Base-by-base conservation (phyloP, 164 flowering plant genomes). In the Umbellularia californica region DNA sequence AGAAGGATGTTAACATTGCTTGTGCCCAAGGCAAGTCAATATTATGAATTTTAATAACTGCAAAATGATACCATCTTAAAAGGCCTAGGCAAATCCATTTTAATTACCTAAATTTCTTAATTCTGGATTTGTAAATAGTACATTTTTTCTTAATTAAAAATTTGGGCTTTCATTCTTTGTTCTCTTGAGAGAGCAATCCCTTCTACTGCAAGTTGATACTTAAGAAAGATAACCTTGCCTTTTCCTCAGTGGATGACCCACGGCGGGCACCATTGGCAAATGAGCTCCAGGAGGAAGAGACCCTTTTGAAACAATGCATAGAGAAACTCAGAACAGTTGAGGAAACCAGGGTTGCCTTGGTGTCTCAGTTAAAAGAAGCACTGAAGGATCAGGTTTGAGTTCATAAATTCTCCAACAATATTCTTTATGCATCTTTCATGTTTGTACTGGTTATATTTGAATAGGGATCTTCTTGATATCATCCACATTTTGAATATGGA, bases 251-350 rank as follows among this genome's bases (percentile, higher is more conserved):
- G 50, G 90, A 90, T 72, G 92, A 95, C 79, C 92, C 97, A 70
- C 84, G 83, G 75, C 81, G 92, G 23, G 83, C 86, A 74, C 77
- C 81, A 62, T 83, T 95, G 76, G 82, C 91, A 25, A 85, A 84
- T 74, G 92, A 92, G 77, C 81, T 95, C 70, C 90, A 87, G 81
- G 96, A 90, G 74, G 90, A 93, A 72, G 98, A 93, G 77, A 85
- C 76, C 72, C 9, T 79, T 79, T 78, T 95, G 80, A 90, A 88
- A 63, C 84, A 88, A 72, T 86, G 92, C 72, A 82, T 95, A 72
- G 97, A 93, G 79, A 92, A 93, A 81, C 96, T 95, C 68, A 86
- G 90, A 83, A 80, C 83, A 69, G 84, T 86, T 72, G 94, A 95
- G 87, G 87, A 86, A 70, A 90, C 82, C 76, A 88, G 97, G 82